phyloP scores from a whole-genome alignment of 768 basidiomycete genomes.

The Naganishia onofrii region DNA sequence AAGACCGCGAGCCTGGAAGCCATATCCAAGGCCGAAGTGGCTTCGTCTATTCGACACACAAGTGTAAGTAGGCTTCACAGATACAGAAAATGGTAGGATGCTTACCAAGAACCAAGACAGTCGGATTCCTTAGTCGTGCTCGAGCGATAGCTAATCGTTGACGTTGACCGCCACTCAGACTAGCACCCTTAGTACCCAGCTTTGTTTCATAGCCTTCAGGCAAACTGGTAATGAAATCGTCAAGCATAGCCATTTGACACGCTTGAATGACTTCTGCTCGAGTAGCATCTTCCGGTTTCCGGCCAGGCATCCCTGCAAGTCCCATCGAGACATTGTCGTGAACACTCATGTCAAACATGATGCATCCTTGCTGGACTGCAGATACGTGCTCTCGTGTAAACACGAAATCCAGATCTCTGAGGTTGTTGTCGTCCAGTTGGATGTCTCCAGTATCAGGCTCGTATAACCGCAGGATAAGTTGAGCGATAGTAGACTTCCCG shows the following conservation, averaged over 20 bases:
- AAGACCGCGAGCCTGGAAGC: constrained; percentile 83
- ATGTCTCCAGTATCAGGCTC: constrained; percentile 63
- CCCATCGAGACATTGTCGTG: constrained; percentile 86
- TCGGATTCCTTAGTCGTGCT: constrained; percentile 78
- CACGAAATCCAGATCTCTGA: constrained; percentile 67
- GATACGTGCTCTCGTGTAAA: constrained; percentile 72
- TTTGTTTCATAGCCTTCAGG: constrained; percentile 83
- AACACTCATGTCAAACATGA: constrained; percentile 74
- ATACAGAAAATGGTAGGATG: constrained; percentile 29
- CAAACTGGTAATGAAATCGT: constrained; percentile 80
- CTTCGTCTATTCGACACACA: constrained; percentile 53
- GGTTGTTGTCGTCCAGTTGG: constrained; percentile 74
- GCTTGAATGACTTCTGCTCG: constrained; percentile 73
- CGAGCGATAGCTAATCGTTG: constrained; percentile 87
- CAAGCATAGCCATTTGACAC: constrained; percentile 77
- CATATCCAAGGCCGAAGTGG: constrained; percentile 67
- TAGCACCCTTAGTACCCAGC: constrained; percentile 71
- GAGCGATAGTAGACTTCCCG: constrained; percentile 71
- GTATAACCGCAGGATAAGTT: constrained; percentile 72
- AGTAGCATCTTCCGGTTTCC: constrained; percentile 59
- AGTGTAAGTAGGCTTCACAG: constrained; percentile 2
- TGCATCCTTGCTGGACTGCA: constrained; percentile 71
- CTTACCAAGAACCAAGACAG: constrained; percentile 84
- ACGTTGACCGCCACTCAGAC: constrained; percentile 84
- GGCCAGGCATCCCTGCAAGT: constrained; percentile 57